Evolutionary conservation across 2,329 filamentous ascomycete species (phyloP).

Genomic region (Aspergillus sp.): DNA sequence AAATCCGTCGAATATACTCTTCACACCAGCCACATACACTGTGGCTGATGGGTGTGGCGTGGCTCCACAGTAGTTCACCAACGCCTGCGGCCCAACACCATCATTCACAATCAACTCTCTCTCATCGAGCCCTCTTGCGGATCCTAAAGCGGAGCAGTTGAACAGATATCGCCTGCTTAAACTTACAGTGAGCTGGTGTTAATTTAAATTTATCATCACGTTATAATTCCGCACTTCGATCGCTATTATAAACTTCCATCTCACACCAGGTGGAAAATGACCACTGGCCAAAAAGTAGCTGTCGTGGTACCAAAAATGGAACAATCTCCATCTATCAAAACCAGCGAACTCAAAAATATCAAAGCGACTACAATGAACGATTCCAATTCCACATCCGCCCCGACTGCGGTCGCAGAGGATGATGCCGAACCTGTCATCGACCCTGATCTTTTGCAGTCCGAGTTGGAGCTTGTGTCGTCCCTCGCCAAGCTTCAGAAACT

Average conservation of each 20-base stretch:
- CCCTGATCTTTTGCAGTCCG: constrained; percentile 30
- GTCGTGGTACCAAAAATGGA: constrained; percentile 22
- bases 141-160: neutral
- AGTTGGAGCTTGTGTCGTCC: constrained; percentile 41
- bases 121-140: neutral
- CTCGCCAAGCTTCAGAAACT: constrained; percentile 42
- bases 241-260: neutral
- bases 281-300: constrained; percentile 5
- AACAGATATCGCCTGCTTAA: too few relatives aligned
- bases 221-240: neutral
- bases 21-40: neutral
- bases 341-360: neutral
- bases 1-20: too few relatives aligned
- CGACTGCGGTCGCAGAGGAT: neutral
- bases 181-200: neutral
- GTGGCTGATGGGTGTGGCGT: constrained; percentile 1
- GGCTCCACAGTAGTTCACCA: neutral
- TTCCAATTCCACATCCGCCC: neutral
- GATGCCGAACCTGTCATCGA: neutral
- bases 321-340: constrained; percentile 2
- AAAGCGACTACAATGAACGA: neutral
- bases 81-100: neutral
- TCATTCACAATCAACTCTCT: neutral
- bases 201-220: neutral
- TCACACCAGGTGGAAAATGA: constrained; percentile 4